phyloP scores from a whole-genome alignment of 306 rosid genomes.

The Datisca glomerata region DNA sequence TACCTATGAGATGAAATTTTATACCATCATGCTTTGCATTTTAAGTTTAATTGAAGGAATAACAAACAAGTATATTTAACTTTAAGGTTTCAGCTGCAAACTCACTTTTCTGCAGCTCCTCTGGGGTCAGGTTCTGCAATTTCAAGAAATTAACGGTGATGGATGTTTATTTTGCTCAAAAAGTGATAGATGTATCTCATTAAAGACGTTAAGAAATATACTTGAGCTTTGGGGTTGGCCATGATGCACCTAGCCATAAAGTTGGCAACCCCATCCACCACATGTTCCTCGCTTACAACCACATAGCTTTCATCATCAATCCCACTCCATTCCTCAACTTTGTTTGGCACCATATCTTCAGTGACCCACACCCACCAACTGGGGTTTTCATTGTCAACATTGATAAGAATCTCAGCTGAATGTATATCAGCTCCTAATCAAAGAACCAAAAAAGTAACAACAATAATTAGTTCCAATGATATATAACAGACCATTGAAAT shows the following conservation, averaged over 20 bases:
- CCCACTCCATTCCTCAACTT: conserved; percentile 76
- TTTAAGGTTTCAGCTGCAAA: conserved; percentile 8
- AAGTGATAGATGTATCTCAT: conserved; percentile 2
- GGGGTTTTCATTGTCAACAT: conserved; percentile 50
- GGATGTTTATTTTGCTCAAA: no score
- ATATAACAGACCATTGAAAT: neutral
- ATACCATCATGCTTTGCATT: no score
- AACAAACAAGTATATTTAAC: conserved; percentile 3
- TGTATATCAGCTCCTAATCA: conserved; percentile 45
- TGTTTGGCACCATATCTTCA: conserved; percentile 47
- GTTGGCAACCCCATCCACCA: conserved; percentile 86
- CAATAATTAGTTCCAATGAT: neutral
- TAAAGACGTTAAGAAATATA: conserved; percentile 10
- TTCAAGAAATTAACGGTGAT: conserved; percentile 11
- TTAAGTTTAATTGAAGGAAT: neutral
- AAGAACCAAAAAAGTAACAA: conserved; percentile 1
- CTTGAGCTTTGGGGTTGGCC: conserved; percentile 78
- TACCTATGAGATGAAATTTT: no score
- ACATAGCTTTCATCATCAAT: conserved; percentile 70
- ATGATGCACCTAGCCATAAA: conserved; percentile 83
- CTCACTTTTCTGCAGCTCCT: conserved; percentile 76
- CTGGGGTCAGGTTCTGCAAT: conserved; percentile 78
- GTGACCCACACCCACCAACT: conserved; percentile 99
- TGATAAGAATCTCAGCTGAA: conserved; percentile 64
- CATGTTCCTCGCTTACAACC: conserved; percentile 77